Base-by-base conservation (phyloP, 148 eudicot genomes). In the Rhododendron griersonianum region DNA sequence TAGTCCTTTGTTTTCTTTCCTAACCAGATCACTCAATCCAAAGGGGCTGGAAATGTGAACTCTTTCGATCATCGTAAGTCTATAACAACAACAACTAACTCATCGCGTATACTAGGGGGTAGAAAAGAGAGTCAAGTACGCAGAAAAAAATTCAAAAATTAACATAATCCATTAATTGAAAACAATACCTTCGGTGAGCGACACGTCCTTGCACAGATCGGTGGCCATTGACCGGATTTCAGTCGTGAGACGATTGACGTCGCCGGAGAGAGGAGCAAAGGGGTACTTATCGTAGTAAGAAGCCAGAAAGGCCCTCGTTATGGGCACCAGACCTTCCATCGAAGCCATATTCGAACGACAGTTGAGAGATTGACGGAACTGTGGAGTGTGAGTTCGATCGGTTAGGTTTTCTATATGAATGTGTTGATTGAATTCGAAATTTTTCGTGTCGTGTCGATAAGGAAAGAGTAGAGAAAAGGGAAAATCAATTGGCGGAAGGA, bases 261-360 rank as follows among this genome's bases (percentile, higher is more conserved):
- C 93, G 25, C 84, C 88, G 41, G 98, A 92, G 25, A 96, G 95
- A 23, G 95, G 95, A 45, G 78, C 11, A 82, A 95, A 91, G 0
- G 93, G 94, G 76, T 95, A 93, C 74, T 94, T 96, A 51, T 96
- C 99, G 76, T 96, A 96, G 71, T 95, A 96, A 55, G 95, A 90
- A 81, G 98, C 73, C 28, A 96, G 88, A 87, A 82, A 96, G 18
- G 95, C 91, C 91, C 99, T 90, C 1, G 99, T 96, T 41, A 96
- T 96, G 35, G 99, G 99, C 90, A 96, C 94, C 86, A 96, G 69
- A 75, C 98, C 99, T 35, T 93, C 95, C 19, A 90, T 93, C 3
- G 98, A 95, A 50, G 91, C 94, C 96, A 95, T 95, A 59, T 59
- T 57, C 67, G 59, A 39, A 35, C 44, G n/a, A 53, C 10, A 28